These are phyloP conservation scores for Amanita subjunquillea DNA, from an alignment of 768 basidiomycete genomes.

Conservation along the genomic window DNA sequence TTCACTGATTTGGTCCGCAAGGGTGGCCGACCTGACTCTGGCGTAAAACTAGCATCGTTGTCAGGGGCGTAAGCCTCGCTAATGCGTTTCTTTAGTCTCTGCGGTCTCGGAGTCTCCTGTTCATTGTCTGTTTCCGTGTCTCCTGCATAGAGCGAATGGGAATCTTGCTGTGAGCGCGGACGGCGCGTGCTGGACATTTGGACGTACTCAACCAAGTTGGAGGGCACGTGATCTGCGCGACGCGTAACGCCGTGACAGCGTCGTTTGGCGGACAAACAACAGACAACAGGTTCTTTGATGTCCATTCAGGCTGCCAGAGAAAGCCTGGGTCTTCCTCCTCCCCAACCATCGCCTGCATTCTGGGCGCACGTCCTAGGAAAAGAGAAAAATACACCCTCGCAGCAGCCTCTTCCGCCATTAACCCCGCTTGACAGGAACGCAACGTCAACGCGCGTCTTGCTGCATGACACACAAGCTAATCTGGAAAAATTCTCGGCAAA, in stretches of 20 bases:
- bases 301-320: slow-evolving; percentile 1
- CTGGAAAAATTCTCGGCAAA: slow-evolving; percentile 56
- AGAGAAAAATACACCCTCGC: slow-evolving; percentile 20
- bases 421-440: slow-evolving; percentile 54
- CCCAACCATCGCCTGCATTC: slow-evolving; percentile 26
- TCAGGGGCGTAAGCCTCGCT: slow-evolving; percentile 47
- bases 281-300: neutral
- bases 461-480: slow-evolving; percentile 66
- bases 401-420: slow-evolving; percentile 25
- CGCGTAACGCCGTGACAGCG: slow-evolving; percentile 10
- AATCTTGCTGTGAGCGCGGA: slow-evolving; percentile 20
- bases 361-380: slow-evolving; percentile 50
- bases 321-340: slow-evolving; percentile 12
- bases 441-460: slow-evolving; percentile 60
- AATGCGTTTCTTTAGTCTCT: slow-evolving; percentile 44
- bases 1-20: slow-evolving; percentile 38
- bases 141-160: slow-evolving; percentile 24
- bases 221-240: slow-evolving; percentile 9
- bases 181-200: slow-evolving; percentile 27
- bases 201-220: neutral
- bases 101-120: slow-evolving; percentile 28
- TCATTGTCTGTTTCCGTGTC: slow-evolving; percentile 30
- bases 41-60: slow-evolving; percentile 29
- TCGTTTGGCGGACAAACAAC: neutral
- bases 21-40: slow-evolving; percentile 24